Evolutionary conservation across 2,329 filamentous ascomycete genomes (phyloP).

Genomic region (Ophiocordyceps camponoti-leonardi): DNA sequence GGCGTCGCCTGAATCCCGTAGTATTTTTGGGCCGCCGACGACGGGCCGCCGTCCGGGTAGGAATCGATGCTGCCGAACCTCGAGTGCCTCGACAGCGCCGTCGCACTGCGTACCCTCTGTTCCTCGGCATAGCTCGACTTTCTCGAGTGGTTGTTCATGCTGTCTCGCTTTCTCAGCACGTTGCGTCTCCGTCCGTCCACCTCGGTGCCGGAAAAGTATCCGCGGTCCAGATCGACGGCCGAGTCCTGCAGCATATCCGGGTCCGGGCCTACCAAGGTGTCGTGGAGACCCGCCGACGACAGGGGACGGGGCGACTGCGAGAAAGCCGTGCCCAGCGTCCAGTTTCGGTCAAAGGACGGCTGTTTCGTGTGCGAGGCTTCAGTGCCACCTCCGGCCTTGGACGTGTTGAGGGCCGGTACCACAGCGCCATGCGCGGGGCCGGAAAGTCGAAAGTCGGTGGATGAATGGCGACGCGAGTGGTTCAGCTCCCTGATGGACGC

Average conservation of each 20-base stretch:
- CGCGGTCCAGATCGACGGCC: slow-evolving; percentile 55
- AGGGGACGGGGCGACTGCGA: slow-evolving; percentile 25
- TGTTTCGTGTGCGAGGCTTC: slow-evolving; percentile 41
- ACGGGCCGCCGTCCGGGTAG: slow-evolving; percentile 39
- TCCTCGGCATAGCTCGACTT: slow-evolving; percentile 67
- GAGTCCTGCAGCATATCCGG: slow-evolving; percentile 25
- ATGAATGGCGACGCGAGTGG: slow-evolving; percentile 75
- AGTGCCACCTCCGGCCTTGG: slow-evolving; percentile 23
- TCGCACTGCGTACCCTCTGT: slow-evolving; percentile 47
- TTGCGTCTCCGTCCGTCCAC: slow-evolving; percentile 60
- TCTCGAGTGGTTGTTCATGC: slow-evolving; percentile 39
- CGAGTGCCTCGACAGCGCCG: slow-evolving; percentile 54
- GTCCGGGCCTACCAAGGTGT: slow-evolving; percentile 19
- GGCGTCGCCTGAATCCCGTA: slow-evolving; percentile 34
- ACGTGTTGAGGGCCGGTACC: slow-evolving; percentile 23
- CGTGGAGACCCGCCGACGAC: slow-evolving; percentile 34
- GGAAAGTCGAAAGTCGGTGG: slow-evolving; percentile 49
- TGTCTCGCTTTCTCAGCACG: slow-evolving; percentile 64
- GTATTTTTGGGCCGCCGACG: slow-evolving; percentile 55
- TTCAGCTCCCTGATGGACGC: slow-evolving; percentile 69
- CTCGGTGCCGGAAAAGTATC: slow-evolving; percentile 87
- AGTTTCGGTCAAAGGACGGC: slow-evolving; percentile 53
- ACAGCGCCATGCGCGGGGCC: slow-evolving; percentile 6
- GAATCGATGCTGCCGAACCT: slow-evolving; percentile 68
- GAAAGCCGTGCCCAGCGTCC: slow-evolving; percentile 42